These are phyloP conservation scores for Malus hybrid DNA, from an alignment of 331 rosid genomes.

Conservation along the genomic window DNA sequence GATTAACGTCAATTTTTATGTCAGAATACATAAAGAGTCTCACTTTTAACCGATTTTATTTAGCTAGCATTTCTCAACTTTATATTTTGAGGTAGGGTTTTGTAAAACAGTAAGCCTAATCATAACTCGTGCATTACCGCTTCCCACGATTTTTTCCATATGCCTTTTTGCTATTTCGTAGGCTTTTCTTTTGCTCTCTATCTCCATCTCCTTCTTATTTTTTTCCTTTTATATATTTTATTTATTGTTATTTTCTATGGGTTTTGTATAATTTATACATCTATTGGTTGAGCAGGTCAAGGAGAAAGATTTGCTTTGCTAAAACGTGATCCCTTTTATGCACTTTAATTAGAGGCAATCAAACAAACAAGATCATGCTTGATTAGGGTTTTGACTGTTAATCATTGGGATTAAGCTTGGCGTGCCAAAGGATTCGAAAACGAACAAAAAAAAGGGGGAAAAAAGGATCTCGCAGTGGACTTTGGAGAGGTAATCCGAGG, in stretches of 20 bases:
- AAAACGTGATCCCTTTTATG: slow-evolving; percentile 3
- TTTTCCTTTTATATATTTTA: neutral
- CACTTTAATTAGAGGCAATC: slow-evolving; percentile 38
- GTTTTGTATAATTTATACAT: neutral
- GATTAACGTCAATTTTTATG: no score
- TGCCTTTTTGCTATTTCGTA: neutral
- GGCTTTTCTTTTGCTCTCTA: neutral
- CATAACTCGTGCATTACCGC: neutral
- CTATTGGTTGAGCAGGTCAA: slow-evolving; percentile 12
- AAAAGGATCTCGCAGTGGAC: neutral
- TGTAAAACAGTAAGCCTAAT: neutral
- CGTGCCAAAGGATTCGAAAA: slow-evolving; percentile 38
- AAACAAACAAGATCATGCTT: slow-evolving; percentile 12
- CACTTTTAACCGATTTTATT: no score
- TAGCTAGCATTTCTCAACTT: neutral
- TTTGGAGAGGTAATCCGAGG: slow-evolving; percentile 9
- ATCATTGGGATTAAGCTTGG: slow-evolving; percentile 45
- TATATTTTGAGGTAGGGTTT: neutral
- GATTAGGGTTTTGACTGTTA: slow-evolving; percentile 13
- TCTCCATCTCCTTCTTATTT: neutral
- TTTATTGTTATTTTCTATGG: neutral
- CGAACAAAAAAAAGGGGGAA: neutral
- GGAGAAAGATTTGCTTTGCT: neutral
- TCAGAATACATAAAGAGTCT: neutral
- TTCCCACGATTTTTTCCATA: neutral